Evolutionary conservation across 2,329 filamentous ascomycete genomes (phyloP), one percentile per base, ranked within the genome.

Genomic region (Phaeosphaeriaceae sp.): DNA sequence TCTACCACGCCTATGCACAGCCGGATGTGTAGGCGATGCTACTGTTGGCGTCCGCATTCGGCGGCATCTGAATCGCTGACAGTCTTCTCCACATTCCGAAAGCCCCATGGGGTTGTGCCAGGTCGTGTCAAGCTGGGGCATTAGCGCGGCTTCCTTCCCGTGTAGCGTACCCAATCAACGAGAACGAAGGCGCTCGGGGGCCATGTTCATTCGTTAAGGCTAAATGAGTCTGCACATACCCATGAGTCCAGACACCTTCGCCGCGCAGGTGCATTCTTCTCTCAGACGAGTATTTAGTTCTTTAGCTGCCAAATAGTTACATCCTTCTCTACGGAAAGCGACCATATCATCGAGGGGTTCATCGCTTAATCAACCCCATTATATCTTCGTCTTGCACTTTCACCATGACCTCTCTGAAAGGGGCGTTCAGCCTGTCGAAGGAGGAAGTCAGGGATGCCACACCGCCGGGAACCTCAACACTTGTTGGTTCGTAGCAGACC

Each of bases 341-440:
- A 10, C 19, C 42, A 2, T 45, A 20, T 21, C 42, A 20, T 22
- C 10, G 21, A 17, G 42, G n/a, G n/a, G 13, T 13, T 7, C 9
- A 45, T 21, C 10, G 13, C 21, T 27, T 27, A 25, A 11, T 24
- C 45, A n/a, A 10, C 11, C 24, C 36, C 17, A 49, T 49, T 22
- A 19, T 6, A 27, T 25, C 45, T 36, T 42, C n/a, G 27, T 21
- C 17, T 46, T 36, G 17, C 25, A 42, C 31, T n/a, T 11, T 20
- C 48, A 56, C 7, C 11, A 80, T 79, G 78, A 67, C 73, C 40
- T 65, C 68, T 25, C 72, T 76, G 61, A 67, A 60, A 31, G 65
- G 70, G 53, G 78, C 76, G 0, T 79, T 80, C 54, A 66, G 66
- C 11, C 61, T 80, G 17, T 76, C 78, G 1, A 79, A 80, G 55